phyloP scores from a whole-genome alignment of 306 rosid genomes.

The Cucumis sativus region Cucumber_9930_V3 NC_026659.2:245001-245500 shows the following conservation, averaged over 20 bases:
- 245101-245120: background rate
- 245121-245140: background rate
- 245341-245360: background rate
- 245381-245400: no score
- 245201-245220: background rate
- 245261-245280: background rate
- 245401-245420: background rate
- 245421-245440: background rate
- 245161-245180: background rate
- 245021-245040: no score
- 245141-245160: background rate
- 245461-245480: background rate
- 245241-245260: background rate
- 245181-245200: background rate
- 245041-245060: no score
- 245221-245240: background rate
- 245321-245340: background rate
- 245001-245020: no score
- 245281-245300: background rate
- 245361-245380: no score
- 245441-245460: background rate
- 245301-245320: background rate
- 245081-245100: background rate
- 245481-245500: background rate
- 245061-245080: background rate